phyloP scores from a whole-genome alignment of 495 filamentous ascomycete species.

The Talaromyces stipitatus region DNA sequence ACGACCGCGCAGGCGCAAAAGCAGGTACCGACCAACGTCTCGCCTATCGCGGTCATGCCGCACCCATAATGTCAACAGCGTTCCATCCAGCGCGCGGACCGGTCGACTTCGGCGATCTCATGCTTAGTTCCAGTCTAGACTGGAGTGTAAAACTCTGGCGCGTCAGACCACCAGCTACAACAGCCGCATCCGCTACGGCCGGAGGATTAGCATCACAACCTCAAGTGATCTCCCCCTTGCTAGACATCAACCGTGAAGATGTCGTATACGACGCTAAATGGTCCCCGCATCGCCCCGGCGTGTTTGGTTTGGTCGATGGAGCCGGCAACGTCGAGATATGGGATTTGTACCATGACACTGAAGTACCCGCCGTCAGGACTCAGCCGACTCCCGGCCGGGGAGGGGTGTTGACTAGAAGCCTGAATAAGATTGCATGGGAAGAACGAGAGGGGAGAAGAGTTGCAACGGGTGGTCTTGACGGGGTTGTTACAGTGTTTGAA shows the following conservation, averaged over 20 bases:
- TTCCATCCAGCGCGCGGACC: constrained; percentile 90
- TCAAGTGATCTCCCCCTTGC: constrained; percentile 56
- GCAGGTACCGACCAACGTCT: constrained; percentile 85
- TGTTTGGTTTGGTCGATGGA: constrained; percentile 91
- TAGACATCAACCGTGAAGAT: constrained; percentile 89
- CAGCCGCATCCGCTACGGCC: constrained; percentile 32
- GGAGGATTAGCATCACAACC: constrained; percentile 23
- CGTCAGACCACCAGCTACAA: constrained; percentile 59
- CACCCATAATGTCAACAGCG: constrained; percentile 90
- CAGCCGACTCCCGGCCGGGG: constrained; percentile 54
- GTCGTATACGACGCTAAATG: constrained; percentile 93
- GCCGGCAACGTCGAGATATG: constrained; percentile 90
- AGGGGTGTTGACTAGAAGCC: constrained; percentile 56
- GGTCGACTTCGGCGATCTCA: constrained; percentile 90
- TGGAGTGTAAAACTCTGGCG: constrained; percentile 98
- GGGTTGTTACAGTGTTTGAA: constrained; percentile 86
- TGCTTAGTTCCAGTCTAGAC: constrained; percentile 78
- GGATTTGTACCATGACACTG: constrained; percentile 87
- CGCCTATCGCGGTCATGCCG: constrained; percentile 78
- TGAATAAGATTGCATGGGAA: constrained; percentile 95
- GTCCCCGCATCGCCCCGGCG: constrained; percentile 84
- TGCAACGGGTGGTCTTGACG: constrained; percentile 85
- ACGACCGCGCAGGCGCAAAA: constrained; percentile 93
- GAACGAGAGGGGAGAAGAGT: constrained; percentile 74
- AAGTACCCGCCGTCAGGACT: constrained; percentile 77